Conservation (phyloP, 1,284 basidiomycete species). For the Schizophyllum amplum region DNA sequence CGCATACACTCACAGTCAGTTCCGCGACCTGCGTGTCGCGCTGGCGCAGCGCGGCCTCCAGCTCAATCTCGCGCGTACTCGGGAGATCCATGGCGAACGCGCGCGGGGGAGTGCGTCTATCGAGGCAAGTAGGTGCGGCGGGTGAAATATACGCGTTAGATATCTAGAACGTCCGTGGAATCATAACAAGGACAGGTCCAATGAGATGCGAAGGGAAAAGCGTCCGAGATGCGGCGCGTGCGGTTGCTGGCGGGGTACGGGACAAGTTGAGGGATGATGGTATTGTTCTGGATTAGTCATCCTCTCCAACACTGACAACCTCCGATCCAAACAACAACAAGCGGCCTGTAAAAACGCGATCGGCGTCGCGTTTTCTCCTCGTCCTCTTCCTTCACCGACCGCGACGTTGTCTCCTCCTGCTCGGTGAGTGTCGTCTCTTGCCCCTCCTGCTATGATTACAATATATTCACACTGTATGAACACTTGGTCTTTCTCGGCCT, state of each 20-base stretch:
- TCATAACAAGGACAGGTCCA: background rate
- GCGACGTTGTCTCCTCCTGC: too few relatives aligned
- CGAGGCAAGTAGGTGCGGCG: background rate
- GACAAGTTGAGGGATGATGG: background rate
- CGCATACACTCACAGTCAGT: slow-evolving; percentile 48
- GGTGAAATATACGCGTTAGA: background rate
- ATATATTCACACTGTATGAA: slow-evolving; percentile 33
- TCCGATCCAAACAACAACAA: background rate
- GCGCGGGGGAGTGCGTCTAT: background rate
- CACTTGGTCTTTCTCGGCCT: slow-evolving; percentile 22
- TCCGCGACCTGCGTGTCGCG: slow-evolving; percentile 62
- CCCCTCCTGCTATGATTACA: background rate
- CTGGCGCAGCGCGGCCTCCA: slow-evolving; percentile 64
- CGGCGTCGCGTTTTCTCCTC: background rate
- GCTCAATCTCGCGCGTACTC: slow-evolving; percentile 64
- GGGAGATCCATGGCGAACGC: slow-evolving; percentile 52
- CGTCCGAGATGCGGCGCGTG: background rate
- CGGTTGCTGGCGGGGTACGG: background rate
- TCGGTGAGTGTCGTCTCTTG: background rate
- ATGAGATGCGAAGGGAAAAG: background rate
- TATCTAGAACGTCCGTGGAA: background rate
- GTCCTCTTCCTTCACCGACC: background rate
- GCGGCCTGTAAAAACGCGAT: background rate
- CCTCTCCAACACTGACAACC: too few relatives aligned
- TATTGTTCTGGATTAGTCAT: background rate